phyloP scores from a whole-genome alignment of 805 yeast genomes.

The Phaffomyces antillensis region DNA sequence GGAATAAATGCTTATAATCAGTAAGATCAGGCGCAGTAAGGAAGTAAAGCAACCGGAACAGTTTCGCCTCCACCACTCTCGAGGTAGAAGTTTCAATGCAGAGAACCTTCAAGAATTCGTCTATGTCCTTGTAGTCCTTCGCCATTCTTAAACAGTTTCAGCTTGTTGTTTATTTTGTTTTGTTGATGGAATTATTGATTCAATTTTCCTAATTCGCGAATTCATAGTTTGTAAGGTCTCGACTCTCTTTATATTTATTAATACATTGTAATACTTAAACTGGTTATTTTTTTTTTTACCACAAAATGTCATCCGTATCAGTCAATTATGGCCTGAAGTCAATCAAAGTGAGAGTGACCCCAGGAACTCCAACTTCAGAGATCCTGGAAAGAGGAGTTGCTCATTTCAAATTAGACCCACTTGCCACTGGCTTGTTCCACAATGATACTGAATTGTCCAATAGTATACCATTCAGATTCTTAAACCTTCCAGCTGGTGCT shows the following conservation, averaged over 20 bases:
- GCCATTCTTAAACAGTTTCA: too few relatives aligned
- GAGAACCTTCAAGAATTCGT: too few relatives aligned
- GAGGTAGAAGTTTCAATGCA: too few relatives aligned
- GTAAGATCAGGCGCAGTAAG: not conserved
- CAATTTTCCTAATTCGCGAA: not conserved
- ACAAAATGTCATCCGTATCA: conserved; percentile 30
- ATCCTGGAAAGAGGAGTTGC: conserved; percentile 28
- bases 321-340: conserved; percentile 29
- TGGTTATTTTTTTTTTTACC: too few relatives aligned
- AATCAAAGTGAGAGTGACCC: conserved; percentile 28
- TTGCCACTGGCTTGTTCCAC: conserved; percentile 24
- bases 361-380: conserved; percentile 31
- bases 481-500: conserved; percentile 38
- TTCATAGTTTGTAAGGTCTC: not conserved
- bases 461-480: conserved; percentile 36
- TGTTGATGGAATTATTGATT: too few relatives aligned
- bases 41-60: not conserved
- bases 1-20: conserved; percentile 3
- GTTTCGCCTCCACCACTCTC: not conserved
- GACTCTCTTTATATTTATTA: too few relatives aligned
- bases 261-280: too few relatives aligned
- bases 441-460: conserved; percentile 28
- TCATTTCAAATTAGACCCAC: conserved; percentile 30
- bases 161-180: too few relatives aligned
- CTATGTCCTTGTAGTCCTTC: too few relatives aligned